phyloP scores from a whole-genome alignment of 441 rosid species.

The Theobroma grandiflorum region DNA sequence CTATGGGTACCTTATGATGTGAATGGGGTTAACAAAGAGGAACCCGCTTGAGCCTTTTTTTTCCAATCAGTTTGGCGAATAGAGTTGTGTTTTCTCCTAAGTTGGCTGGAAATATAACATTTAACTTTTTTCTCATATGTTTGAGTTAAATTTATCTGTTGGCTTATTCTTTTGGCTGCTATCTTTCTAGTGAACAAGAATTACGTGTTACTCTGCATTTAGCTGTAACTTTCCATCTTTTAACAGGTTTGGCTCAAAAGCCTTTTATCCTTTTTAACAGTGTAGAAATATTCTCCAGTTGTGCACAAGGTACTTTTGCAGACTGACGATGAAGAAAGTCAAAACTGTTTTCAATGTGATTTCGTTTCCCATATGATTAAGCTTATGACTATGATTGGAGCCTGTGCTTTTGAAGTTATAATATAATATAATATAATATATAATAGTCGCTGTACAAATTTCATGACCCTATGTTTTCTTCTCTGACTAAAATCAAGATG shows the following conservation, averaged over 20 bases:
- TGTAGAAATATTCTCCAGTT: neutral
- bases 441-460: neutral
- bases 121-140: neutral
- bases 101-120: conserved; percentile 19
- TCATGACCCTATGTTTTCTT: neutral
- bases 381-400: neutral
- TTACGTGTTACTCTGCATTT: neutral
- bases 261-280: neutral
- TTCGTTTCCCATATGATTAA: neutral
- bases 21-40: conserved; percentile 41
- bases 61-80: conserved; percentile 1
- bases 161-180: neutral
- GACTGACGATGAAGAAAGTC: neutral
- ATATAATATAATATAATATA: too few relatives aligned
- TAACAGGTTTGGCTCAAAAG: neutral
- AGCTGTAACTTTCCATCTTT: neutral
- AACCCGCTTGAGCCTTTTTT: conserved; percentile 28
- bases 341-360: neutral
- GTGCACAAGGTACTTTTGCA: neutral
- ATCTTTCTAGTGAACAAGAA: neutral
- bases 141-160: neutral
- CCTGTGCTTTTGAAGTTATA: neutral
- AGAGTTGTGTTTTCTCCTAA: conserved; percentile 14
- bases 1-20: conserved; percentile 30
- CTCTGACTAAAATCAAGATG: neutral